Percentiles rank a stretch among this genome's conserved stretches.
phyloP scores from a whole-genome alignment of 495 filamentous ascomycete species.

The Barbatosphaeria neglecta region DNA sequence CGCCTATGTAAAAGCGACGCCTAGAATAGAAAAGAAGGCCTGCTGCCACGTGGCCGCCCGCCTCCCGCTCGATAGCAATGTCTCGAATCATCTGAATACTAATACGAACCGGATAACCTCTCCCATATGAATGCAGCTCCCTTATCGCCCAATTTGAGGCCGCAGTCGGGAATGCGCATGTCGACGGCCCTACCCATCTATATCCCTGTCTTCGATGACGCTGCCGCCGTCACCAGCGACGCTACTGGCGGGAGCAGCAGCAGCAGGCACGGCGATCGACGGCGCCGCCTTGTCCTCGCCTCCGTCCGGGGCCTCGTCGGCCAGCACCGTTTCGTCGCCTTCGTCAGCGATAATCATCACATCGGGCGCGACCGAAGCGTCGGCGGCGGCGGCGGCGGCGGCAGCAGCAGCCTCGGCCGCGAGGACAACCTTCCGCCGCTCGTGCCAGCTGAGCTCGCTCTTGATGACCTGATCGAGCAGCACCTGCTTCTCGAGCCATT shows the following conservation, averaged over 20 bases:
- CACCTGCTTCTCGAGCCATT: conserved; percentile 78
- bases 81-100: too few relatives aligned
- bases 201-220: too few relatives aligned
- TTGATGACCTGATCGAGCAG: conserved; percentile 43
- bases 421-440: conserved; percentile 30
- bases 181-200: too few relatives aligned
- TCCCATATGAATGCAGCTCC: too few relatives aligned
- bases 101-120: too few relatives aligned
- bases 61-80: too few relatives aligned
- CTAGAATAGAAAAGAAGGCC: too few relatives aligned
- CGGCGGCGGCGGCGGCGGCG: conserved; percentile 15
- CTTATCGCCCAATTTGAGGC: too few relatives aligned
- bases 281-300: not conserved
- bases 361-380: conserved; percentile 9
- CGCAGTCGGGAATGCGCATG: too few relatives aligned
- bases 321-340: conserved; percentile 1
- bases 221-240: too few relatives aligned
- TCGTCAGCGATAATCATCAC: not conserved
- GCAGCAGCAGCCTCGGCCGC: conserved; percentile 18
- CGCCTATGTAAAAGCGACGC: too few relatives aligned
- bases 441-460: conserved; percentile 39
- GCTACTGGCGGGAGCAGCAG: not conserved
- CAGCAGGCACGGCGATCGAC: not conserved
- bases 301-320: not conserved
- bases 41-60: too few relatives aligned